Conservation (phyloP, 768 basidiomycete genomes). For the Trichaptum fuscoviolaceum region DNA sequence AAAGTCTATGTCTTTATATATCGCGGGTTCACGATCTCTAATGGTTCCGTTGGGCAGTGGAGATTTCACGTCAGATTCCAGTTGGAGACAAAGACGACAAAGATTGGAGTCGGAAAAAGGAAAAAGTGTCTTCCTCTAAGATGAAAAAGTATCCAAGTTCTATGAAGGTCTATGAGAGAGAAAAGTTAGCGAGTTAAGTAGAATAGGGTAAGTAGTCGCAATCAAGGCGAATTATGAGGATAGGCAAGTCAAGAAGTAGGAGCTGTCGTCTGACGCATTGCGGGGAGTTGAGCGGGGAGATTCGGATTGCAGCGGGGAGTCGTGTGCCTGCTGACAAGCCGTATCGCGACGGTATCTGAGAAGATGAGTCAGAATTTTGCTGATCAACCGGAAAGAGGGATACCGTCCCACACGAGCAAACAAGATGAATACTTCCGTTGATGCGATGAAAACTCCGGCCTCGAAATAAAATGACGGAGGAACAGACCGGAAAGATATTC, state of each 20-base stretch:
- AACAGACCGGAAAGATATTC: no score
- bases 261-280: no score
- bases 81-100: background rate
- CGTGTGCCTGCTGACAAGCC: background rate
- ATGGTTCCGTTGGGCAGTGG: background rate
- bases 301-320: background rate
- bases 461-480: no score
- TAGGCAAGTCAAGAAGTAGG: no score
- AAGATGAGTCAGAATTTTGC: background rate
- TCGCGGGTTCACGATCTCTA: background rate
- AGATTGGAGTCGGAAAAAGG: background rate
- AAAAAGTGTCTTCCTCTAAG: background rate
- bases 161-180: background rate
- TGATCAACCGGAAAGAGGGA: background rate
- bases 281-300: background rate
- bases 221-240: background rate
- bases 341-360: no score
- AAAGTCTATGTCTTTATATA: conserved; percentile 1
- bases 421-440: background rate
- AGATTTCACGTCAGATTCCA: background rate
- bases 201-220: background rate
- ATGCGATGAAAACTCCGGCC: background rate
- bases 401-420: no score
- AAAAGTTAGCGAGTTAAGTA: background rate
- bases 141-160: background rate